phyloP scores from a whole-genome alignment of 306 rosid species.

The Pterocarpus macrocarpus region DNA sequence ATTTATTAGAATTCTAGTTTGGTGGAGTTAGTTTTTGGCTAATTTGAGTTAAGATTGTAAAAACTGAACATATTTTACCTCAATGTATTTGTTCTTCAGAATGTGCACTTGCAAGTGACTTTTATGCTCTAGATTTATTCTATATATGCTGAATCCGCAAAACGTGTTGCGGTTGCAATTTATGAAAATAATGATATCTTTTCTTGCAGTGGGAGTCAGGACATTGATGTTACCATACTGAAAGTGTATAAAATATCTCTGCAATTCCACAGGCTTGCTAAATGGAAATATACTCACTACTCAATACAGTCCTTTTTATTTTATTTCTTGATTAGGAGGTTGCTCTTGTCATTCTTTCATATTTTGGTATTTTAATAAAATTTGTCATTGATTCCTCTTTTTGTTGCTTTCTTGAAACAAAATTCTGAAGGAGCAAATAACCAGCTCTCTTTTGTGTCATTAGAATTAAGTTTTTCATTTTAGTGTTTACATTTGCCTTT shows the following conservation, averaged over 20 bases:
- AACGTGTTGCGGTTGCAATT: not conserved
- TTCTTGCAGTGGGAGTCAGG: not conserved
- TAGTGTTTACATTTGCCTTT: not conserved
- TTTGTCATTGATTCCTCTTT: too few relatives aligned
- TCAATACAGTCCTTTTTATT: not conserved
- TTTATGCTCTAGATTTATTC: not conserved
- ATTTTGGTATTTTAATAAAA: too few relatives aligned
- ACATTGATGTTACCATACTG: not conserved
- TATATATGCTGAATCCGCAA: not conserved
- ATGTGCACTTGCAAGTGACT: not conserved
- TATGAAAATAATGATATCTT: not conserved
- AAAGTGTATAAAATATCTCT: not conserved
- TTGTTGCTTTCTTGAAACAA: too few relatives aligned
- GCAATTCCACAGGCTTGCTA: not conserved
- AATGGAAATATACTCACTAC: not conserved
- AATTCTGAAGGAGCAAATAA: not conserved
- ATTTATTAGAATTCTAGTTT: conserved; percentile 8
- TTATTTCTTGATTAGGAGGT: not conserved
- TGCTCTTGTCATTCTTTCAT: not conserved
- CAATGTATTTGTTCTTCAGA: conserved; percentile 2
- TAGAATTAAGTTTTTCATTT: not conserved
- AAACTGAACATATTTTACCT: not conserved
- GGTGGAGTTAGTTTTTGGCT: not conserved
- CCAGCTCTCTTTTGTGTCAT: not conserved
- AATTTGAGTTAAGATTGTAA: not conserved